Evolutionary conservation across 2,329 filamentous ascomycete species (phyloP), one percentile per base, ranked within the genome.

Genomic region (Chrysosporium keratinophilum): DNA sequence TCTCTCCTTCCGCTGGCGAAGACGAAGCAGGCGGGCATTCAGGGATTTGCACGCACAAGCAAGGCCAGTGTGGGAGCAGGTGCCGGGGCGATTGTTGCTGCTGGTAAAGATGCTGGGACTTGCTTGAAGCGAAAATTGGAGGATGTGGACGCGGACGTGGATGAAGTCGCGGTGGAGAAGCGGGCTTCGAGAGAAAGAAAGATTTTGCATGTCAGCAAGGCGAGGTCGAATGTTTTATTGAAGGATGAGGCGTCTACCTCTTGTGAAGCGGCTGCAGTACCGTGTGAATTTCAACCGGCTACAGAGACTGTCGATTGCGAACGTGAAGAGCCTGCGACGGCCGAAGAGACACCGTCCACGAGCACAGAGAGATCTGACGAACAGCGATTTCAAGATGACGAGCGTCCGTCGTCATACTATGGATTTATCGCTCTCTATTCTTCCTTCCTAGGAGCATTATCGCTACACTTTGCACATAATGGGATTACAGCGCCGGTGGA

Each of bases 381-480:
- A 14, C 20, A 3, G 41, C 35, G 41, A 12, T 23, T 17, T 19
- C 23, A 41, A n/a, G 5, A 48, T 20, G 12, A 20, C 10, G 10
- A 78, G 10, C 64, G 64, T 42, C 40, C 64, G 60, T 5, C 64
- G 64, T 20, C 45, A 63, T 64, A 70, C 20, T 56, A 62, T 37
- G 79, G 85, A 47, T 72, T 88, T 14, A 69, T 86, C 49, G 71
- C 78, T 54, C 73, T 90, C 23, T 81, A 88, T 65, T 74, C 74
- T 40, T 76, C 82, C 10, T 85, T 89, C 60, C 73, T 87, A 55
- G 82, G 83, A 62, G 82, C 84, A 0, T 71, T 88, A 20, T 78
- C 79, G 0, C 70, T 89, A 9, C 84, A 88, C 62, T 78, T 81
- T 56, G 83, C 83, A 1, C 85, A 90, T 68, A 81, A 84, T 65